Percentiles rank a stretch among this genome's conserved stretches.
These are phyloP conservation scores for Fraxinus sp. DNA, from an alignment of 305 asterid species.

Conservation along the genomic window DNA sequence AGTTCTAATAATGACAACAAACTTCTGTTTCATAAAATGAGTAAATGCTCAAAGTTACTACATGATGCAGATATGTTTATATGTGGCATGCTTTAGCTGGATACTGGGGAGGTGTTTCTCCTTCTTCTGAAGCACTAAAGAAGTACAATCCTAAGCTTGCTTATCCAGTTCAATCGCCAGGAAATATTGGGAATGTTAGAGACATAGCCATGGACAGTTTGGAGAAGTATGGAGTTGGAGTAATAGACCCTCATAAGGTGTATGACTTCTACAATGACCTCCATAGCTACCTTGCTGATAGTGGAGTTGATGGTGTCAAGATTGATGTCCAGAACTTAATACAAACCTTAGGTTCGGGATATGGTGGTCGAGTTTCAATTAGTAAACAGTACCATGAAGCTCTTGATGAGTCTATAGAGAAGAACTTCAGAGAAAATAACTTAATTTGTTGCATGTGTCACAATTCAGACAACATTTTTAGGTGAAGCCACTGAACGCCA, in stretches of 20 bases:
- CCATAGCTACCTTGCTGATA: conserved; percentile 41
- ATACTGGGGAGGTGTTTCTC: conserved; percentile 46
- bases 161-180: conserved; percentile 59
- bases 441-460: conserved; percentile 60
- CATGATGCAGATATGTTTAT: conserved; percentile 41
- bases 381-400: conserved; percentile 52
- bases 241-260: conserved; percentile 43
- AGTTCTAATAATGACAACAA: neutral
- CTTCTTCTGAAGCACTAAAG: conserved; percentile 29
- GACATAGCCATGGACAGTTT: conserved; percentile 55
- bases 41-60: neutral
- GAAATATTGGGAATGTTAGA: conserved; percentile 46
- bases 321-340: conserved; percentile 56
- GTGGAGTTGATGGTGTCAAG: conserved; percentile 53
- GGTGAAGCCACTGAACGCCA: conserved; percentile 24
- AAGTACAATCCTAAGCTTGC: conserved; percentile 54
- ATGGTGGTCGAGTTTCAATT: conserved; percentile 56
- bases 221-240: conserved; percentile 59
- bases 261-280: conserved; percentile 46
- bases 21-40: neutral
- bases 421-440: conserved; percentile 49
- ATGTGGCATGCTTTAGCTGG: conserved; percentile 51
- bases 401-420: conserved; percentile 55
- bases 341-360: conserved; percentile 42
- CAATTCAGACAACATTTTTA: conserved; percentile 53